These are phyloP conservation scores for Mycena sanguinolenta DNA, from an alignment of 768 basidiomycete genomes.

Conservation along the genomic window DNA sequence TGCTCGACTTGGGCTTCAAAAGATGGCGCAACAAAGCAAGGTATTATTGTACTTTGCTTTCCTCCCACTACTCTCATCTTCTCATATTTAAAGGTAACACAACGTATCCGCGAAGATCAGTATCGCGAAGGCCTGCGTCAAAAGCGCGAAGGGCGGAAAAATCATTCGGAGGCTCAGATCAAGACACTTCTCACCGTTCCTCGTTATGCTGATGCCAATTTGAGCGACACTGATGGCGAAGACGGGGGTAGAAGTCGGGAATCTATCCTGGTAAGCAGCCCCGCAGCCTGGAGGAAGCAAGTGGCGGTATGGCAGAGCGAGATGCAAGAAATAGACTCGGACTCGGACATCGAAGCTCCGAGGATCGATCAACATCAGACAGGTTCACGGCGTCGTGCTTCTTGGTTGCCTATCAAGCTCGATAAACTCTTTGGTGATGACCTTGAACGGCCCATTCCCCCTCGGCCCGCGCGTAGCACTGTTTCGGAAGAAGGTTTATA, in stretches of 20 bases:
- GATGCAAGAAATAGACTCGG: background rate
- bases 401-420: background rate
- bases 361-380: background rate
- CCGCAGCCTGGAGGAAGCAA: background rate
- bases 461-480: background rate
- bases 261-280: background rate
- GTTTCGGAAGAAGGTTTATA: background rate
- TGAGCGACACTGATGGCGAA: background rate
- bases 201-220: constrained; percentile 1
- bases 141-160: too few species aligned
- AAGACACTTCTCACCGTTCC: constrained; percentile 1
- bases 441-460: too few species aligned
- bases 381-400: background rate
- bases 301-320: background rate
- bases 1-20: too few species aligned
- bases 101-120: too few species aligned
- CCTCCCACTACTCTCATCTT: too few species aligned
- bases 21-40: too few species aligned
- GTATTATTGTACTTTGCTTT: too few species aligned
- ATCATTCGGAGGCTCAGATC: too few species aligned
- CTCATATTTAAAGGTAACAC: too few species aligned
- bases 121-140: too few species aligned
- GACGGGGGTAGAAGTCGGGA: background rate
- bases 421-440: background rate
- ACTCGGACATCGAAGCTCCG: background rate